Evolutionary conservation across 2,329 filamentous ascomycete genomes (phyloP), one percentile per base, ranked within the genome.

Genomic region (Aspergillus quadrilineatus): DNA sequence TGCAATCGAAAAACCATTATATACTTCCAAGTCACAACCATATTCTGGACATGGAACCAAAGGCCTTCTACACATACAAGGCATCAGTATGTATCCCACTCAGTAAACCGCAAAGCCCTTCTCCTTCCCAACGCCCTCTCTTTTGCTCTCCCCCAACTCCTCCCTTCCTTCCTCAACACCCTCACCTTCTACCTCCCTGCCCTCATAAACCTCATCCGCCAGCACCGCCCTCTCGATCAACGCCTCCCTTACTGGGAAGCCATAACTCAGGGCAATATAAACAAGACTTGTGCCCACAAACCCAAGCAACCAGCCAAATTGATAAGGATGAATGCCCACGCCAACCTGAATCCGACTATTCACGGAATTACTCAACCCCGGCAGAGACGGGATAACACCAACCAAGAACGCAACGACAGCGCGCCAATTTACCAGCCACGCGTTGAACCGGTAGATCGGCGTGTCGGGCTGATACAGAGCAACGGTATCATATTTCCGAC

Each of bases 231-330:
- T 56, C 4, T 67, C 62, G 9, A 87, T 68, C 47, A 83, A 67
- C 0, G 80, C 79, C 62, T 81, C 78, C n/a, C 57, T 68, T 0
- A 77, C 79, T 6, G 83, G 82, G 42, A 82, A 80, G 2, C 73
- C 63, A 56, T 71, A 73, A 47, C 76, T 81, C 17, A 87, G 63
- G 0, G 59, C 63, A 8, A 81, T 72, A 70, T 88, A 88, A 0
- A 87, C 76, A 3, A 84, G 49, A 17, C 81, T 79, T 6, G 82
- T 84, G 0, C 70, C 75, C 8, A 79, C 73, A 60, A 88, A 87
- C 0, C 85, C 86, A 48, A 86, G 77, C 15, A 88, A 66, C 82
- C 85, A 89, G n/a, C 86, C 85, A 65, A 88, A 85, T 28, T 81
- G 78, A 65, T 87, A 89, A 4, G 87, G 73, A 60, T 82, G 79